A percentile compares a stretch with the other conserved stretches of the same genome.
These are phyloP conservation scores for Lodderomyces theae DNA, from an alignment of 1,139 yeast species.

Conservation along the genomic window DNA sequence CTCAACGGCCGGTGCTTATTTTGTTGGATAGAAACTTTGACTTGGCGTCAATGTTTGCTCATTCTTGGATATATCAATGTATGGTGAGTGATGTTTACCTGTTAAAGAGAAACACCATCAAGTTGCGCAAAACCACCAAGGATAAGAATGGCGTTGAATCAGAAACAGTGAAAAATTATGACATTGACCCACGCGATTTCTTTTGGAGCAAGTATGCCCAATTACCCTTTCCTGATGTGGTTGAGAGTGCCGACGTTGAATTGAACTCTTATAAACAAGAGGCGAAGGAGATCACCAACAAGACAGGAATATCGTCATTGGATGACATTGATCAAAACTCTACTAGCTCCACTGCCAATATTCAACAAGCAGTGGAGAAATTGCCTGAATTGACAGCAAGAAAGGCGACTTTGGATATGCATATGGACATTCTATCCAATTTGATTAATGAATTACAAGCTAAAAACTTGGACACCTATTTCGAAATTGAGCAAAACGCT, in stretches of 20 bases:
- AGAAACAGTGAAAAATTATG: conserved; percentile 56
- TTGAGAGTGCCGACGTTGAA: conserved; percentile 88
- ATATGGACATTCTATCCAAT: conserved; percentile 91
- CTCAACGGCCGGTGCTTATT: conserved; percentile 72
- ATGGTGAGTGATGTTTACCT: conserved; percentile 91
- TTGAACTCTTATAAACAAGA: conserved; percentile 78
- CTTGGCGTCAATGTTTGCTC: conserved; percentile 89
- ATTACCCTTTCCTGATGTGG: conserved; percentile 96
- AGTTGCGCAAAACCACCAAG: conserved; percentile 37
- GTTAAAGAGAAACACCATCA: conserved; percentile 70
- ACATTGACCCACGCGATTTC: conserved; percentile 87
- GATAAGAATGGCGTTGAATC: conserved; percentile 23
- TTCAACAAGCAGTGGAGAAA: conserved; percentile 86
- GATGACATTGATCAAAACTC: conserved; percentile 70
- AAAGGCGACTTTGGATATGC: conserved; percentile 88
- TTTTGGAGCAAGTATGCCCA: conserved; percentile 86
- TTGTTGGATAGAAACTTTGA: conserved; percentile 87
- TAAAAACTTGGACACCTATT: conserved; percentile 82
- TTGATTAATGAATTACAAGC: conserved; percentile 80
- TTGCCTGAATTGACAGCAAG: conserved; percentile 89
- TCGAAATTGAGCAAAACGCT: conserved; percentile 85
- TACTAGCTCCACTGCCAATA: conserved; percentile 60
- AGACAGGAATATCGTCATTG: conserved; percentile 69
- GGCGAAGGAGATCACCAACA: conserved; percentile 79
- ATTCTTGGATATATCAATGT: conserved; percentile 97